Percentiles rank a stretch among this genome's conserved stretches.
phyloP scores from a whole-genome alignment of 208 protist genomes.

The Wallacemonas rigidus region DNA sequence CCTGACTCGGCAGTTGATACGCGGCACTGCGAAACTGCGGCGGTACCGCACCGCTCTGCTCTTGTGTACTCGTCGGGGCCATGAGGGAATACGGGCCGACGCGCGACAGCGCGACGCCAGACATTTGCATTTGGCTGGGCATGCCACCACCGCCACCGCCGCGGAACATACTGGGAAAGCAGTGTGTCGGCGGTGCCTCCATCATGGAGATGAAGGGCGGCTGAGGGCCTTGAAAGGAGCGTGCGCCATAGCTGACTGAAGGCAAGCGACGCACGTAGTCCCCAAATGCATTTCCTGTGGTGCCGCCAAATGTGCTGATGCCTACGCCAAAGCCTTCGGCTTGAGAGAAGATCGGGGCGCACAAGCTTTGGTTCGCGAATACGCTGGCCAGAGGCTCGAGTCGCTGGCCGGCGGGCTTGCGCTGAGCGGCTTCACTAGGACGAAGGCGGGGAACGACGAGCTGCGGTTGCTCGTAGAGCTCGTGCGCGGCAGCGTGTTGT shows the following conservation, averaged over 20 bases:
- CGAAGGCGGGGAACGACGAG: no score
- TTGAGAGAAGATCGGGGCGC: background rate
- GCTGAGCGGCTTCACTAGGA: no score
- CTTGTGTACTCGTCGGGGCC: background rate
- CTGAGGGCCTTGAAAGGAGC: background rate
- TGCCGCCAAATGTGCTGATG: background rate
- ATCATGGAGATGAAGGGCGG: background rate
- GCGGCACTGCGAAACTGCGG: background rate
- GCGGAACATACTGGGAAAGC: background rate
- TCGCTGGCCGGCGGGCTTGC: no score
- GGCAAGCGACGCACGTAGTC: background rate
- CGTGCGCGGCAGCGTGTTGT: no score
- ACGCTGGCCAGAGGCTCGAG: background rate
- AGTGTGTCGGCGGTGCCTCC: background rate
- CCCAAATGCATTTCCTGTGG: slow-evolving; percentile 1
- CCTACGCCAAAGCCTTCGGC: background rate
- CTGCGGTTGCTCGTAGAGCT: no score
- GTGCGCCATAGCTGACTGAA: background rate
- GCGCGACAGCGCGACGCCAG: background rate
- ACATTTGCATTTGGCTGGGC: background rate
- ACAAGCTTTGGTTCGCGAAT: background rate
- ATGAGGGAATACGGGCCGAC: background rate
- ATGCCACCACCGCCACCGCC: no score
- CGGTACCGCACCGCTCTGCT: background rate
- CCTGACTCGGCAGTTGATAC: background rate